Percentiles rank a stretch among this genome's conserved stretches.
Evolutionary conservation across 2,329 filamentous ascomycete genomes (phyloP).

Genomic region (Bipolaris zeicola): DNA sequence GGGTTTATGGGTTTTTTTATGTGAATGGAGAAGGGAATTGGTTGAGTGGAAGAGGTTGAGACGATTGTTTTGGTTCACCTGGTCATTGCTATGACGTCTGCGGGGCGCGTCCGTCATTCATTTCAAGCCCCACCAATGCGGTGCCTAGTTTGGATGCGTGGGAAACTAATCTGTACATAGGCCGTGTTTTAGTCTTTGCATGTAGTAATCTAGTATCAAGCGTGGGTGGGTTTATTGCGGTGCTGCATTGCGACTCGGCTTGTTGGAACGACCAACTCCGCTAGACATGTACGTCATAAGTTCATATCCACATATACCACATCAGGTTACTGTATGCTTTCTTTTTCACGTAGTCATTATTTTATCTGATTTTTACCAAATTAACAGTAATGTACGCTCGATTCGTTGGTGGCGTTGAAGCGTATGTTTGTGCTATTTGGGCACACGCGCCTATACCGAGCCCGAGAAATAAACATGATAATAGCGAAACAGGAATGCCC

Average conservation of each 20-base stretch:
- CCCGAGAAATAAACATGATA: background rate
- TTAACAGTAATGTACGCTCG: background rate
- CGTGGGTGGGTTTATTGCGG: slow-evolving; percentile 1
- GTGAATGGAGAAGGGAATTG: slow-evolving; percentile 9
- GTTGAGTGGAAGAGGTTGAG: background rate
- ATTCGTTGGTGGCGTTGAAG: background rate
- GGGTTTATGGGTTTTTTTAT: background rate
- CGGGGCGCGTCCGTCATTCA: slow-evolving; percentile 35
- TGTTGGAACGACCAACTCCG: background rate
- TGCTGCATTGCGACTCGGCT: background rate
- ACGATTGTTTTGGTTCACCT: slow-evolving; percentile 7
- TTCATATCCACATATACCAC: background rate
- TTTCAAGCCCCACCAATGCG: slow-evolving; percentile 20
- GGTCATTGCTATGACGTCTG: slow-evolving; percentile 36
- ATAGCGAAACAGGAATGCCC: background rate
- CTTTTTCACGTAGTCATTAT: background rate
- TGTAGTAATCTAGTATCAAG: slow-evolving; percentile 12
- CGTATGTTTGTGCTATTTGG: background rate
- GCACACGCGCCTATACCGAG: background rate
- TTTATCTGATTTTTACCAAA: background rate
- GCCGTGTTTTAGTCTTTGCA: slow-evolving; percentile 12
- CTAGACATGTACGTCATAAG: background rate
- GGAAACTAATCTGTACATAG: slow-evolving; percentile 9
- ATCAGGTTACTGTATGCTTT: background rate
- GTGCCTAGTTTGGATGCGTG: slow-evolving; percentile 16